Conservation (phyloP, 352 stramenopile genomes). For the Phytophthora ramorum region DNA sequence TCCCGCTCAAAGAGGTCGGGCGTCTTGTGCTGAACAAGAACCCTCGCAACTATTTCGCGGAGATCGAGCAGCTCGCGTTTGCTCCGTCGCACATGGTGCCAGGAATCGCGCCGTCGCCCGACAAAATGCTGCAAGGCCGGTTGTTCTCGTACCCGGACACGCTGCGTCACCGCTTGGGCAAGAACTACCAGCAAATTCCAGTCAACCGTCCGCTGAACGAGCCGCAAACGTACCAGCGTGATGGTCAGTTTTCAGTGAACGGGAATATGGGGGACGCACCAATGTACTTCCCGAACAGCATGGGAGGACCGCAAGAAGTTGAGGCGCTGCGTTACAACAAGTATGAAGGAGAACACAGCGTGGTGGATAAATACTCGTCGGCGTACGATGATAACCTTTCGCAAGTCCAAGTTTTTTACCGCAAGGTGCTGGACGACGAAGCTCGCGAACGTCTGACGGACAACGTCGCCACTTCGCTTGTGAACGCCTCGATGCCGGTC, state of each 20-base stretch:
- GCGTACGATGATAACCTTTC: constrained; percentile 81
- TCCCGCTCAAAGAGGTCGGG: constrained; percentile 82
- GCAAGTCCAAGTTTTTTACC: constrained; percentile 74
- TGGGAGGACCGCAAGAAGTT: constrained; percentile 46
- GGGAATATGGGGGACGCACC: constrained; percentile 65
- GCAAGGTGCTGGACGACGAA: constrained; percentile 64
- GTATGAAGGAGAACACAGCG: constrained; percentile 34
- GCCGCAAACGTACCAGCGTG: constrained; percentile 72
- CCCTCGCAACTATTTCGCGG: constrained; percentile 89
- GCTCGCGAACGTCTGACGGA: constrained; percentile 65
- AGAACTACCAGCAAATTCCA: constrained; percentile 91
- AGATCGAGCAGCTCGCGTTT: constrained; percentile 93
- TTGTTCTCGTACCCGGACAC: constrained; percentile 93
- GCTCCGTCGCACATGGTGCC: constrained; percentile 88
- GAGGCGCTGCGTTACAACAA: constrained; percentile 26
- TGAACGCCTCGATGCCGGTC: constrained; percentile 46
- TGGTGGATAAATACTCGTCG: constrained; percentile 62
- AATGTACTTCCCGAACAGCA: constrained; percentile 86
- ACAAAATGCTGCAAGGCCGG: constrained; percentile 90
- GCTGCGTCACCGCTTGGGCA: constrained; percentile 86
- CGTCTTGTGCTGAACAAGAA: constrained; percentile 88
- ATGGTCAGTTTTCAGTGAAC: constrained; percentile 71
- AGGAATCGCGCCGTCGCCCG: constrained; percentile 85
- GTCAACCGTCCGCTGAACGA: constrained; percentile 85
- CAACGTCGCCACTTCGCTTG: constrained; percentile 79